These are phyloP conservation scores for Chloranthus sessilifolius DNA, from an alignment of 164 flowering plant genomes.

Conservation along the genomic window DNA sequence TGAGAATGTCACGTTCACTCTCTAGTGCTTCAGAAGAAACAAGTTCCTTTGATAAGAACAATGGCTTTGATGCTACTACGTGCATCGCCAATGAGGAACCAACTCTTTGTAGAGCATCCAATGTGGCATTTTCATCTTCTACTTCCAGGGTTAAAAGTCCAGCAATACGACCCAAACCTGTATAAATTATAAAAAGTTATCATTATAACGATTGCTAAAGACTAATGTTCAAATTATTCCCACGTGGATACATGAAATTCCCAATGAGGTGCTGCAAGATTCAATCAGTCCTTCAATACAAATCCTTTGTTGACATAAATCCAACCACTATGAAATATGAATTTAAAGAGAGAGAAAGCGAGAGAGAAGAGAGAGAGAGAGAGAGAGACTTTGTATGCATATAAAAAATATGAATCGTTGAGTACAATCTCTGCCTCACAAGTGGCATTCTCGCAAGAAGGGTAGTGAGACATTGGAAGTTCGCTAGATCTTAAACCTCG, in stretches of 20 bases:
- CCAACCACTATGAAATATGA: too few species aligned
- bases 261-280: background rate
- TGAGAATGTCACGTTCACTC: conserved; percentile 76
- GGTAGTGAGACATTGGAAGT: too few species aligned
- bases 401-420: too few species aligned
- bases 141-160: conserved; percentile 74
- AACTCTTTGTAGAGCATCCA: conserved; percentile 62
- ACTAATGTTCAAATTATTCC: background rate
- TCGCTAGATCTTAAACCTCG: too few species aligned
- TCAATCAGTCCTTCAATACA: too few species aligned
- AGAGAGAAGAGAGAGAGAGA: too few species aligned
- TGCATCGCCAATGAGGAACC: conserved; percentile 98
- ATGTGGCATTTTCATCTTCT: conserved; percentile 40
- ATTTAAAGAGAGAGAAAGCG: too few species aligned
- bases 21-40: conserved; percentile 76
- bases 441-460: too few species aligned
- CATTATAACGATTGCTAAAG: background rate
- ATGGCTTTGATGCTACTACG: conserved; percentile 87
- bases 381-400: too few species aligned
- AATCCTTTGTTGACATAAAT: conserved; percentile 1
- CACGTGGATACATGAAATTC: background rate
- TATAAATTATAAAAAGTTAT: background rate
- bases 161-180: conserved; percentile 95
- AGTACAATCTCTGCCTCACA: too few species aligned
- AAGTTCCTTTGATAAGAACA: conserved; percentile 74